Conservation (phyloP, 129 eudicot genomes). For the Silybum marianum region DNA sequence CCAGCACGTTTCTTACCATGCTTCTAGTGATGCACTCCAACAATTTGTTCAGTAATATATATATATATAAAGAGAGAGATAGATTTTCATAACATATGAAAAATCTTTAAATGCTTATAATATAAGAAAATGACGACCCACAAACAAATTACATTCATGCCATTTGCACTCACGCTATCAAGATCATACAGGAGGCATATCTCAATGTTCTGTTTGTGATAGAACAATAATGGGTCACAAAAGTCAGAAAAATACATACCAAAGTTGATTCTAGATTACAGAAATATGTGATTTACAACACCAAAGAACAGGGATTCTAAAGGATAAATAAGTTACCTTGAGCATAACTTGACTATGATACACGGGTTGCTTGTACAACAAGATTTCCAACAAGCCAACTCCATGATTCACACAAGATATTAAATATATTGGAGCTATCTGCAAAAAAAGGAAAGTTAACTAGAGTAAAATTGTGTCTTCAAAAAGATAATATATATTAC, state of each 20-base stretch:
- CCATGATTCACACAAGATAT: conserved; percentile 86
- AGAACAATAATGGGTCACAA: not conserved
- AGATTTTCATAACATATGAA: not conserved
- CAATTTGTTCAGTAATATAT: conserved; percentile 47
- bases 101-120: not conserved
- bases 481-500: not conserved
- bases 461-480: not conserved
- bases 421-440: conserved; percentile 95
- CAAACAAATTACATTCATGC: conserved; percentile 73
- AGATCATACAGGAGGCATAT: conserved; percentile 92
- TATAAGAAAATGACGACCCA: not conserved
- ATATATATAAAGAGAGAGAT: too few species aligned
- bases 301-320: not conserved
- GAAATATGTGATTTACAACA: conserved; percentile 4
- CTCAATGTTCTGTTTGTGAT: conserved; percentile 64
- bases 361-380: conserved; percentile 86
- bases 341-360: conserved; percentile 70
- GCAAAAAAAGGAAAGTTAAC: conserved; percentile 7
- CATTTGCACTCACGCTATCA: conserved; percentile 59
- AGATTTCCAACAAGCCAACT: conserved; percentile 82
- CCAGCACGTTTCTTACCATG: conserved; percentile 96
- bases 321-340: conserved; percentile 40
- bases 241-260: not conserved
- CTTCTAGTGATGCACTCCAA: conserved; percentile 94
- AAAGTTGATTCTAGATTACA: not conserved